Percentiles rank a stretch among this genome's conserved stretches.
Conservation (phyloP, 257 asterid species). For the Dorcoceras hygrometricum region DNA sequence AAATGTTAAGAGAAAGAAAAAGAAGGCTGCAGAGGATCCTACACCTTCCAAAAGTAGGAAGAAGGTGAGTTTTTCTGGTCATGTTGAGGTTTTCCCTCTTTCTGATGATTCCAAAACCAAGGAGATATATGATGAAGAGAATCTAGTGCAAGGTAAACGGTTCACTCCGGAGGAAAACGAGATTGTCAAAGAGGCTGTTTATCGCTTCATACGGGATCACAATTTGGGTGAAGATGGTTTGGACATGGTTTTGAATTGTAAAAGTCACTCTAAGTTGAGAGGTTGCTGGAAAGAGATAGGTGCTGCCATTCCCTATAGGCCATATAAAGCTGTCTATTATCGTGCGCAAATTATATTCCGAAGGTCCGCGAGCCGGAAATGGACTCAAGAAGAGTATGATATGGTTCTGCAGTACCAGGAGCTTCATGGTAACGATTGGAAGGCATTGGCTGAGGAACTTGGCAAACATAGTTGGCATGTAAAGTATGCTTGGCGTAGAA, state of each 20-base stretch:
- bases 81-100: conserved; percentile 34
- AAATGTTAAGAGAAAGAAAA: conserved; percentile 11
- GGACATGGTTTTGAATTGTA: conserved; percentile 37
- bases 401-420: conserved; percentile 27
- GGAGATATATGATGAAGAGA: conserved; percentile 17
- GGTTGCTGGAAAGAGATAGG: conserved; percentile 55
- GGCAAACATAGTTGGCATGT: conserved; percentile 46
- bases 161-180: conserved; percentile 45
- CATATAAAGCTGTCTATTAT: conserved; percentile 25
- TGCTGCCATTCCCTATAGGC: conserved; percentile 44
- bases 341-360: conserved; percentile 44
- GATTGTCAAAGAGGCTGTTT: conserved; percentile 41
- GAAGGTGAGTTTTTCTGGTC: conserved; percentile 46
- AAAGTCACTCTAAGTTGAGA: conserved; percentile 24
- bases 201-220: conserved; percentile 31
- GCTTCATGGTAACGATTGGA: conserved; percentile 45
- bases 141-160: conserved; percentile 44
- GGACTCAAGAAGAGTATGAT: conserved; percentile 52
- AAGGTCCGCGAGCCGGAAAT: conserved; percentile 38
- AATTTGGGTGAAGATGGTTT: conserved; percentile 46
- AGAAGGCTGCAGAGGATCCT: conserved; percentile 8
- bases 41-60: conserved; percentile 37
- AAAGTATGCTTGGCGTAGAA: conserved; percentile 47
- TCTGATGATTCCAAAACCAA: conserved; percentile 20
- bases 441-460: conserved; percentile 41